phyloP scores from a whole-genome alignment of 202 grass and related monocot genomes.

The Zoysia matrella region DNA sequence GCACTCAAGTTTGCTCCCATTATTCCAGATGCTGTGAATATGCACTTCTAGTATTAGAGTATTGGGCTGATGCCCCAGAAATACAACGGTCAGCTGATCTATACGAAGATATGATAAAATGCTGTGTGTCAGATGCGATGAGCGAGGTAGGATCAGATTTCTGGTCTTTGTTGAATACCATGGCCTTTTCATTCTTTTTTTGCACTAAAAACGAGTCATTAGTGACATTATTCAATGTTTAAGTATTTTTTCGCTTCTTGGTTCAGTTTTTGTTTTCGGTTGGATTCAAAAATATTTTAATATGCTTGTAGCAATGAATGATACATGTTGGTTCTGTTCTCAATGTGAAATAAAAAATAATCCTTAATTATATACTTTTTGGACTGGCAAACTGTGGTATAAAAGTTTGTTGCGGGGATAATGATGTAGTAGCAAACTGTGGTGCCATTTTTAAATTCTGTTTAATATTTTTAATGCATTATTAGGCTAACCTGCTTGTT shows the following conservation, averaged over 20 bases:
- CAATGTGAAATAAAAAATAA: slow-evolving; percentile 15
- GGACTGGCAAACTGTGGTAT: background rate
- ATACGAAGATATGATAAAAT: slow-evolving; percentile 95
- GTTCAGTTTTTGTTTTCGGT: background rate
- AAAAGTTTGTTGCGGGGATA: background rate
- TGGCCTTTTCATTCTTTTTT: slow-evolving; percentile 13
- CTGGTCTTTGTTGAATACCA: slow-evolving; percentile 19
- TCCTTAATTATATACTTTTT: background rate
- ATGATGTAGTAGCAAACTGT: slow-evolving; percentile 20
- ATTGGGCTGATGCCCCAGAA: slow-evolving; percentile 97
- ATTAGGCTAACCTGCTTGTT: slow-evolving; percentile 7
- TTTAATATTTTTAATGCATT: slow-evolving; percentile 11
- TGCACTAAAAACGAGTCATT: background rate
- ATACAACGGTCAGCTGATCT: slow-evolving; percentile 93
- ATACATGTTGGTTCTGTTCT: slow-evolving; percentile 17
- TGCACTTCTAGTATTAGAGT: slow-evolving; percentile 82
- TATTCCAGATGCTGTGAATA: slow-evolving; percentile 90
- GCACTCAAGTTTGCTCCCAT: slow-evolving; percentile 38
- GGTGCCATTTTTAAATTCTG: background rate
- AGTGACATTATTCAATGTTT: slow-evolving; percentile 25
- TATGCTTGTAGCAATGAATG: slow-evolving; percentile 18
- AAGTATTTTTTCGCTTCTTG: background rate
- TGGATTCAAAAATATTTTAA: slow-evolving; percentile 1
- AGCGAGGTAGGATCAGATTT: slow-evolving; percentile 75
- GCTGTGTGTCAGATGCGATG: slow-evolving; percentile 96